These are phyloP conservation scores for Suhomyces prunicola DNA, from an alignment of 805 yeast genomes.

Conservation along the genomic window DNA sequence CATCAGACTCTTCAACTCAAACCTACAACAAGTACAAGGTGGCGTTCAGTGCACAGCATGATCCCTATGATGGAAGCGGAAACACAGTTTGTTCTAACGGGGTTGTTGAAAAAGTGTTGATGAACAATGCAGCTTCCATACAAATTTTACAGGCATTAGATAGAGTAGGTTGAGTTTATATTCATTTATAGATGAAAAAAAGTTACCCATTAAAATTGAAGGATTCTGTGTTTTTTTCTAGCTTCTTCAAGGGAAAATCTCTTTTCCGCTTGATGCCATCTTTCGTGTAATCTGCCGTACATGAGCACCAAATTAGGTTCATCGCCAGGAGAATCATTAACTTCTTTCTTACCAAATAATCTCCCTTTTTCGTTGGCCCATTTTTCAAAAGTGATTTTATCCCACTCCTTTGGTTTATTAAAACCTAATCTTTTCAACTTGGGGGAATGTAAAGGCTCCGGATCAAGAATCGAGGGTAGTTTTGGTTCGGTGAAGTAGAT, in stretches of 20 bases:
- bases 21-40: conserved; percentile 7
- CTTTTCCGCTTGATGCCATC: conserved; percentile 34
- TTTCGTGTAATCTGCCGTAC: conserved; percentile 41
- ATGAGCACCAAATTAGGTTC: conserved; percentile 36
- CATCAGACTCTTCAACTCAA: conserved; percentile 1
- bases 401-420: conserved; percentile 25
- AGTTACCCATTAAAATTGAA: conserved; percentile 10
- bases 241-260: conserved; percentile 26
- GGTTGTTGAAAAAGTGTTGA: conserved; percentile 10
- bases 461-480: conserved; percentile 11
- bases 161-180: neutral
- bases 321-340: conserved; percentile 31
- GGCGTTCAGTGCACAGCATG: conserved; percentile 2
- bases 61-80: neutral
- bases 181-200: neutral
- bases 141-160: conserved; percentile 14
- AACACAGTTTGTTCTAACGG: neutral
- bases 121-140: conserved; percentile 16
- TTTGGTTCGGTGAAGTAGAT: conserved; percentile 15
- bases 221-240: conserved; percentile 20
- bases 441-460: conserved; percentile 12
- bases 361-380: conserved; percentile 45
- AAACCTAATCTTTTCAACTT: conserved; percentile 9
- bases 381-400: conserved; percentile 21
- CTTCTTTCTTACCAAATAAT: conserved; percentile 40